phyloP scores from a whole-genome alignment of 2,329 filamentous ascomycete genomes.

The Cryphonectria carpinicola region DNA sequence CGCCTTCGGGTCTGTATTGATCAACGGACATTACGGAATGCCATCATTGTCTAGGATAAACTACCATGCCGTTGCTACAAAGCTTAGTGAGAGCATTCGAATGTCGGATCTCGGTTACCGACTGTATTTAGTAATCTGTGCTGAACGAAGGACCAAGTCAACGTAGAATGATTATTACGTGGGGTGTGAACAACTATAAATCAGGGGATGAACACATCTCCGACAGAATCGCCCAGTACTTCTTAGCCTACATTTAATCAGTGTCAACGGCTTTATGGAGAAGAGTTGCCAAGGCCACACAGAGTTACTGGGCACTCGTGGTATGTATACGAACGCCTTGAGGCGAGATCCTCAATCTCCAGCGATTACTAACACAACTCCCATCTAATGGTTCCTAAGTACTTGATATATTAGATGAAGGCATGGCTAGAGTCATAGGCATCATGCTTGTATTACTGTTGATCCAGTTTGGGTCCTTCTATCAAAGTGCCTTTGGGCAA shows the following conservation, averaged over 20 bases:
- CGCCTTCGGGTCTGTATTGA: not conserved
- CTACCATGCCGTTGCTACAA: not conserved
- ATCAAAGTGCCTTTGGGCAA: no score
- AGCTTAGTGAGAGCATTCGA: not conserved
- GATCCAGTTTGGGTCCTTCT: no score
- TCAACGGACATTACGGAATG: not conserved
- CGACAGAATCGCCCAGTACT: not conserved
- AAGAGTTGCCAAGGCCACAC: no score
- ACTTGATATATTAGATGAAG: no score
- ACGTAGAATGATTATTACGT: not conserved
- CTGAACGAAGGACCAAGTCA: not conserved
- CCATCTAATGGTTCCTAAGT: no score
- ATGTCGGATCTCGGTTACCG: not conserved
- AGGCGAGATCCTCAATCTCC: no score
- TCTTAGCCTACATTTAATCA: not conserved
- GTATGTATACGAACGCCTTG: no score
- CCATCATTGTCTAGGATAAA: not conserved
- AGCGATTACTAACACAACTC: no score
- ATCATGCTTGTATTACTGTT: no score
- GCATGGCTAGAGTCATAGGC: no score
- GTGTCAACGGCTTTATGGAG: not conserved
- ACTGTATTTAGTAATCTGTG: not conserved
- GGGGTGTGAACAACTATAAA: not conserved
- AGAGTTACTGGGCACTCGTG: no score
- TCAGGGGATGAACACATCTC: not conserved